Base-by-base conservation (phyloP, 2,329 filamentous ascomycete species). In the Rutstroemia sp. region DNA sequence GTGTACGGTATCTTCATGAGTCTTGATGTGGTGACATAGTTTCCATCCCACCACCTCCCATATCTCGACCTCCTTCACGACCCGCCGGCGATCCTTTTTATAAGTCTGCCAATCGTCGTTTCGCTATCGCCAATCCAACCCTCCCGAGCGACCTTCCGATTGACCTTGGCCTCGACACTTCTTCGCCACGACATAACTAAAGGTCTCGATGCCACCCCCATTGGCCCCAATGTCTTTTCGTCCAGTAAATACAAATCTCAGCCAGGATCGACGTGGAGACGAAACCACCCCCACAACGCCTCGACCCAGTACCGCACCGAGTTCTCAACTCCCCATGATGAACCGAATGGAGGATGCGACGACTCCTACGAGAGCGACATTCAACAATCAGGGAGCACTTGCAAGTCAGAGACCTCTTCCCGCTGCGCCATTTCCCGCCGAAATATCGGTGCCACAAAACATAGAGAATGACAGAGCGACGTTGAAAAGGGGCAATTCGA, bases 341-440 rank as follows among this genome's bases (percentile, higher is more conserved):
- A 74, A 56, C 67, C 73, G 66, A 59, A 48, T 42, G 7, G 64
- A 67, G 61, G 78, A 79, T 58, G 79, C 81, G 60, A 74, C 79
- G 58, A 88, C 86, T 2, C 86, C 87, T 0, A 88, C 86, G 25
- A 79, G 82, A 69, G 74, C 78, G 42, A 79, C 72, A 25, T 83
- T 83, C 61, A 68, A 49, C n/a, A 16, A 39, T 38, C 42, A 37
- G 10, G 44, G 67, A 57, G 68, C 71, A 54, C 65, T 78, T 56
- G 69, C 75, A 12, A 72, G 70, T 39, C 81, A 84, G 63, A 77
- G 77, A 61, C 80, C 80, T 4, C 72, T 82, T 19, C 82, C 80
- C 60, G 71, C 74, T 8, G 73, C 73, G 5, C 72, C 79, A 49
- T 83, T 78, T 59, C 78, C 75, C 18, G 75, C 39, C 77, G 60